phyloP scores from a whole-genome alignment of 1,284 basidiomycete species.

The Vanrija pseudolonga region DNA sequence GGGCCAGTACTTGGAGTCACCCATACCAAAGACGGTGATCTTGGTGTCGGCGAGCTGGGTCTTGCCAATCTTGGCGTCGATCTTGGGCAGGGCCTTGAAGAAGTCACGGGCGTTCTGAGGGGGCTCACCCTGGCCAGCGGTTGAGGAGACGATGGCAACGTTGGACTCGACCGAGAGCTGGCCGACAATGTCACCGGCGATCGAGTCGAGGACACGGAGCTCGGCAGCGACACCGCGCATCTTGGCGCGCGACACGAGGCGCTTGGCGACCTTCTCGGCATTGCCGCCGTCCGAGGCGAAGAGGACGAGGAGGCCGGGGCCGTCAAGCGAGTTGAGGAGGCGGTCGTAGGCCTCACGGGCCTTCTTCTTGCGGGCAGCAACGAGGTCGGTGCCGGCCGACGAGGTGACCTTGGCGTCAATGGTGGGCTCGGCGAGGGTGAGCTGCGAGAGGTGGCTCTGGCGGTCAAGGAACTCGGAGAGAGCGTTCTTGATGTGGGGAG shows the following conservation, averaged over 20 bases:
- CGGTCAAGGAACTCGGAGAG: constrained; percentile 93
- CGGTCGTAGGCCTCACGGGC: constrained; percentile 84
- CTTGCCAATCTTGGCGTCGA: constrained; percentile 51
- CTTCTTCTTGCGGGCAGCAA: constrained; percentile 75
- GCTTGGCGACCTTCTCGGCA: constrained; percentile 93
- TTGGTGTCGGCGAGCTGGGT: constrained; percentile 57
- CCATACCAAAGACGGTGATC: constrained; percentile 88
- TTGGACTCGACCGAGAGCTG: constrained; percentile 61
- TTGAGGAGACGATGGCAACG: constrained; percentile 84
- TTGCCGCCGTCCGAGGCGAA: constrained; percentile 92
- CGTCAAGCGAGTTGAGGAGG: constrained; percentile 78
- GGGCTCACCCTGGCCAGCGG: constrained; percentile 98
- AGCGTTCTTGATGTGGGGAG: constrained; percentile 89
- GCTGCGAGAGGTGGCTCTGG: constrained; percentile 91
- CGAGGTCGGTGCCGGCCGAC: constrained; percentile 77
- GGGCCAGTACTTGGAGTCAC: constrained; percentile 99
- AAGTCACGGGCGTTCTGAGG: constrained; percentile 93
- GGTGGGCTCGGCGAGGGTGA: constrained; percentile 71
- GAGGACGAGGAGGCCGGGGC: constrained; percentile 81
- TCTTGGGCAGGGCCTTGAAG: constrained; percentile 78
- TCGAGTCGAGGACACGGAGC: constrained; percentile 66
- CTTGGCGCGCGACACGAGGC: constrained; percentile 76
- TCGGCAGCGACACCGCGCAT: constrained; percentile 77
- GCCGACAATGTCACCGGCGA: constrained; percentile 60
- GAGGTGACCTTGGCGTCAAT: constrained; percentile 79